A percentile compares a stretch with the other conserved stretches of the same genome.
Evolutionary conservation across 768 basidiomycete species (phyloP).

Genomic region (Ramaria sp.): DNA sequence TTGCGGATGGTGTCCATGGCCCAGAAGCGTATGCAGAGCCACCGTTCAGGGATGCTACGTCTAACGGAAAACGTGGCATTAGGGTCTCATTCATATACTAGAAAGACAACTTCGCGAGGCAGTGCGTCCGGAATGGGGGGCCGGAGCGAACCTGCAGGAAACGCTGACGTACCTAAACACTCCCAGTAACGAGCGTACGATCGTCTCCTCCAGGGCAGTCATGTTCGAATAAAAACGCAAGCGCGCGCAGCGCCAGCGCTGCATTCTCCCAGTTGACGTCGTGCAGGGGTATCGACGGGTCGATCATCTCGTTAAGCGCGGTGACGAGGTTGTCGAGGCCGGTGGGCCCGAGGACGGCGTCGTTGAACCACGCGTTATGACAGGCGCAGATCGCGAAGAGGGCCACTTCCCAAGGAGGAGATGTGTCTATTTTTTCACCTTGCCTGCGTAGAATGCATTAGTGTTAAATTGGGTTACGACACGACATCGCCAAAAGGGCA

Average conservation of each 20-base stretch:
- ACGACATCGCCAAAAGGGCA: too few relatives aligned
- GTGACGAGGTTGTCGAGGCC: too few relatives aligned
- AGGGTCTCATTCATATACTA: too few relatives aligned
- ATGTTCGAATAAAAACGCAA: slow-evolving; percentile 2
- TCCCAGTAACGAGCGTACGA: not conserved
- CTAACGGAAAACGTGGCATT: not conserved
- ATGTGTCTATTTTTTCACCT: too few relatives aligned
- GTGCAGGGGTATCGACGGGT: not conserved
- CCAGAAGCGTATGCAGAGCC: slow-evolving; percentile 5
- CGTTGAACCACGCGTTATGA: not conserved
- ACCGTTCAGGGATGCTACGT: slow-evolving; percentile 1
- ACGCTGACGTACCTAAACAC: slow-evolving; percentile 1
- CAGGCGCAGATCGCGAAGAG: slow-evolving; percentile 1
- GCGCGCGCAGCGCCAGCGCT: not conserved
- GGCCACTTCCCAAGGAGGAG: slow-evolving; percentile 3
- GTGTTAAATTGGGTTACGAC: too few relatives aligned
- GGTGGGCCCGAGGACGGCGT: too few relatives aligned
- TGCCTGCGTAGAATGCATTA: too few relatives aligned
- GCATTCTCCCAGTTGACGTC: slow-evolving; percentile 3
- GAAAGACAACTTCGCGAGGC: too few relatives aligned
- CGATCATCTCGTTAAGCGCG: too few relatives aligned
- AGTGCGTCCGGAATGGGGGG: too few relatives aligned
- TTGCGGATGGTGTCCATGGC: slow-evolving; percentile 5
- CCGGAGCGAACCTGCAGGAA: too few relatives aligned
- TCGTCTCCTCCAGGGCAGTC: slow-evolving; percentile 1